These are phyloP conservation scores for Phellinidium pouzarii DNA, from an alignment of 1,284 basidiomycete genomes.

Conservation along the genomic window DNA sequence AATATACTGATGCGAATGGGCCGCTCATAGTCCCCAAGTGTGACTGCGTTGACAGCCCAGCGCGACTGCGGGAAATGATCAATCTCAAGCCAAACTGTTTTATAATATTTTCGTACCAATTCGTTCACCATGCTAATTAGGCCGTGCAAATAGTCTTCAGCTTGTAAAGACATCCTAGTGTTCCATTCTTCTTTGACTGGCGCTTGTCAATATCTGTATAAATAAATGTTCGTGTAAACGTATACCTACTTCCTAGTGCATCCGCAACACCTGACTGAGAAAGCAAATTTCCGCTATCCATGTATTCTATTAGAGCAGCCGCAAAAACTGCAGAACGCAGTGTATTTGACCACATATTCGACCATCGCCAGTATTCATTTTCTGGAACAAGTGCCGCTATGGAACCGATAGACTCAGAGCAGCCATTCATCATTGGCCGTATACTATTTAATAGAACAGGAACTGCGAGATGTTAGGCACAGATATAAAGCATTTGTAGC, in stretches of 20 bases:
- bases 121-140: constrained; percentile 79
- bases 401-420: constrained; percentile 42
- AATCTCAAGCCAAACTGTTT: not conserved
- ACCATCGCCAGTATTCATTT: constrained; percentile 79
- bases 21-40: constrained; percentile 73
- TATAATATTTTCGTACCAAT: constrained; percentile 43
- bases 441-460: constrained; percentile 51
- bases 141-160: constrained; percentile 83
- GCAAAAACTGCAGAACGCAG: constrained; percentile 60
- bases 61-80: constrained; percentile 48
- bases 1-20: constrained; percentile 75
- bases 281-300: constrained; percentile 53
- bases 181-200: constrained; percentile 68
- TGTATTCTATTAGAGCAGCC: constrained; percentile 59
- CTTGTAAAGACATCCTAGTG: constrained; percentile 57
- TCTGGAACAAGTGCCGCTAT: constrained; percentile 53
- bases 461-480: constrained; percentile 36
- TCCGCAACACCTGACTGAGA: constrained; percentile 47
- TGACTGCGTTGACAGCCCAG: constrained; percentile 77
- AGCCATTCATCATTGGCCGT: constrained; percentile 47
- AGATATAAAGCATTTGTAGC: constrained; percentile 5
- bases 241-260: constrained; percentile 59
- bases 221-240: constrained; percentile 12
- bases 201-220: constrained; percentile 15
- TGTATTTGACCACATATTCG: constrained; percentile 69